Evolutionary conservation across 1,139 yeast species (phyloP).

Genomic region (Yamadazyma songkhlaensis): DNA sequence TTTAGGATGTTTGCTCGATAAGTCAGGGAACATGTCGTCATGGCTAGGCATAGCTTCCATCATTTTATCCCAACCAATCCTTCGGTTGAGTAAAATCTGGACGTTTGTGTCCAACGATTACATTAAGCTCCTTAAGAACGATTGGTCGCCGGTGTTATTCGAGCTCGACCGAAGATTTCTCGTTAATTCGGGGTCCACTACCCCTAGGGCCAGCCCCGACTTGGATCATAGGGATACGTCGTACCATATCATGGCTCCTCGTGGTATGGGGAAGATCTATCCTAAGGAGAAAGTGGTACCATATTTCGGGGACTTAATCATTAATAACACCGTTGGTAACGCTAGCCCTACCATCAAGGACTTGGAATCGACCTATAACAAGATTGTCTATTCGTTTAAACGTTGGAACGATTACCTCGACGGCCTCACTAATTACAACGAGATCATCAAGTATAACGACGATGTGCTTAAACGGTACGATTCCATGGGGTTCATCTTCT

Average conservation of each 20-base stretch:
- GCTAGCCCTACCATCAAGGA: slow-evolving; percentile 43
- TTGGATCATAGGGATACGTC: slow-evolving; percentile 41
- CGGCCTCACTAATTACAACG: slow-evolving; percentile 35
- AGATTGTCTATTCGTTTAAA: slow-evolving; percentile 69
- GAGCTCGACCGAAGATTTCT: slow-evolving; percentile 79
- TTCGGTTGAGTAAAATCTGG: slow-evolving; percentile 79
- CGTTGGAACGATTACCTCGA: slow-evolving; percentile 75
- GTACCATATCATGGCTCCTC: slow-evolving; percentile 82
- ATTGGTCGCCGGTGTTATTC: slow-evolving; percentile 93
- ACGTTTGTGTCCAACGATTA: slow-evolving; percentile 60
- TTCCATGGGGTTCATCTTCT: slow-evolving; percentile 45
- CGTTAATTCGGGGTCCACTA: slow-evolving; percentile 29
- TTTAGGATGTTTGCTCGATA: slow-evolving; percentile 74
- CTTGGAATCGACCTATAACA: slow-evolving; percentile 63
- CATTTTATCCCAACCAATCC: slow-evolving; percentile 77
- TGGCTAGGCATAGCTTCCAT: slow-evolving; percentile 91
- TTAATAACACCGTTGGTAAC: slow-evolving; percentile 24
- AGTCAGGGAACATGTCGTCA: slow-evolving; percentile 88
- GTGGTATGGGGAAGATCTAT: slow-evolving; percentile 77
- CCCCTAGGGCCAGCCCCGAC: slow-evolving; percentile 1
- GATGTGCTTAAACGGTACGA: slow-evolving; percentile 44
- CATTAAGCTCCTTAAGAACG: slow-evolving; percentile 64
- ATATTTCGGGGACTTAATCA: slow-evolving; percentile 77
- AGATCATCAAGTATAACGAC: slow-evolving; percentile 42
- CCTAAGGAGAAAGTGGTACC: slow-evolving; percentile 83